Evolutionary conservation across 495 filamentous ascomycete species (phyloP).

Genomic region (Daldinia concentrica): DNA sequence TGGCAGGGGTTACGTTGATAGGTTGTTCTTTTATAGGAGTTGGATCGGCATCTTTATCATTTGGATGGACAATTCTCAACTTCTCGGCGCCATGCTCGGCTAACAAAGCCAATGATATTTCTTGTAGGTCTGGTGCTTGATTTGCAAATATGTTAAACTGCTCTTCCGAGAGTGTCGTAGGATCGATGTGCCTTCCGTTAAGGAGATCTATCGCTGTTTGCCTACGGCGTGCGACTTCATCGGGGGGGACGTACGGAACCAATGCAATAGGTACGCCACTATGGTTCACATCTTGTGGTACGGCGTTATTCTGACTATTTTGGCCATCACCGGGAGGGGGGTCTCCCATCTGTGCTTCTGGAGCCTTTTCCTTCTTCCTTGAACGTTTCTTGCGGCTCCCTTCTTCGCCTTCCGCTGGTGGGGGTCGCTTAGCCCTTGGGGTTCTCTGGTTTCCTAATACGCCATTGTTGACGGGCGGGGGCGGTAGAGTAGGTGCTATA

Average conservation of each 20-base stretch:
- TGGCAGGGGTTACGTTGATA: constrained; percentile 14
- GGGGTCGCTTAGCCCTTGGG: constrained; percentile 38
- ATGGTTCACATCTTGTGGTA: constrained; percentile 3
- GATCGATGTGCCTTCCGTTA: constrained; percentile 47
- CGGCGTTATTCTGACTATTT: constrained; percentile 17
- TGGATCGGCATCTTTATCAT: constrained; percentile 41
- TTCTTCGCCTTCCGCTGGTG: constrained; percentile 36
- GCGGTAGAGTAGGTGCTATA: constrained; percentile 46
- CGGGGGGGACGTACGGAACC: constrained; percentile 54
- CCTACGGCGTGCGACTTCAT: constrained; percentile 53
- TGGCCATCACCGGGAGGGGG: constrained; percentile 9
- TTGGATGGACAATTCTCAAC: constrained; percentile 58
- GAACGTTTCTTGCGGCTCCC: constrained; percentile 42
- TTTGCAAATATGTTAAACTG: constrained; percentile 63
- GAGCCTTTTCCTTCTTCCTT: constrained; percentile 39
- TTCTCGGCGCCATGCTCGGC: constrained; percentile 55
- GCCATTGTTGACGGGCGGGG: constrained; percentile 17
- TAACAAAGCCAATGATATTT: constrained; percentile 57
- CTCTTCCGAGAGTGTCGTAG: constrained; percentile 54
- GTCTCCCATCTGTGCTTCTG: constrained; percentile 35
- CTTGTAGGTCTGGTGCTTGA: constrained; percentile 56
- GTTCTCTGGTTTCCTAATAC: constrained; percentile 32
- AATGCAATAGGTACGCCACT: constrained; percentile 25
- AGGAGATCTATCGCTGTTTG: constrained; percentile 55
- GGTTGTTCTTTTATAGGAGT: constrained; percentile 31